Base-by-base conservation (phyloP, 2,329 filamentous ascomycete species). In the Fusarium marasasianum region DNA sequence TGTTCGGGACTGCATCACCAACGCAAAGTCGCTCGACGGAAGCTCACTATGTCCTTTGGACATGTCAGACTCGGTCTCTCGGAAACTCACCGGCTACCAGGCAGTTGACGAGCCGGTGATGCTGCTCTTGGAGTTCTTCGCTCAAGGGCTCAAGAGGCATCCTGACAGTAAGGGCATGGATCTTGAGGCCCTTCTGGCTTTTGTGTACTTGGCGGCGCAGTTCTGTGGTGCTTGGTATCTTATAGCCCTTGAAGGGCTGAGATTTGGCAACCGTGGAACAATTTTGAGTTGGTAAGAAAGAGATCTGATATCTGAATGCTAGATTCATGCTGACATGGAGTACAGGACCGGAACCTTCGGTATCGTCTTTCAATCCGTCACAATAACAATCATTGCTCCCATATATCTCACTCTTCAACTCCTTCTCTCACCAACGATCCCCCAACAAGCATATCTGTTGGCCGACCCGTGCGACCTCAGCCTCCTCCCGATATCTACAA, bases 171-270 rank as follows among this genome's bases (percentile, higher is more conserved):
- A 66, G 7, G 50, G 54, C 1, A 37, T 73, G 4, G 69, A 76
- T 12, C 51, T 68, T 2, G 72, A 76, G 11, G 71, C 74, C 1
- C 37, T 76, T 8, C 17, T 76, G 2, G 69, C 74, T 1, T 76
- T 76, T 57, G 63, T 48, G 2, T 76, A 76, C n/a, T 33, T 76
- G 18, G 74, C 74, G 1, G 57, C 74, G 20, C 74, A 76, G n/a
- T 76, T 76, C 43, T 69, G 74, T 14, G 74, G 73, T 14, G 74
- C 71, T 14, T 76, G 74, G 74, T 75, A 67, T 41, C 7, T 76
- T 0, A 75, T 76, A 15, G 69, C 74, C 1, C 58, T 76, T 1
- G 74, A 76, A 40, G 74, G 74, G 0, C 17, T 76, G 35, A 63
- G 74, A n/a, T n/a, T 67, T 8, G 72, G 71, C 2, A 76, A 71